Conservation (phyloP, 1,139 yeast genomes). For the Yamadazyma atlantica region DNA sequence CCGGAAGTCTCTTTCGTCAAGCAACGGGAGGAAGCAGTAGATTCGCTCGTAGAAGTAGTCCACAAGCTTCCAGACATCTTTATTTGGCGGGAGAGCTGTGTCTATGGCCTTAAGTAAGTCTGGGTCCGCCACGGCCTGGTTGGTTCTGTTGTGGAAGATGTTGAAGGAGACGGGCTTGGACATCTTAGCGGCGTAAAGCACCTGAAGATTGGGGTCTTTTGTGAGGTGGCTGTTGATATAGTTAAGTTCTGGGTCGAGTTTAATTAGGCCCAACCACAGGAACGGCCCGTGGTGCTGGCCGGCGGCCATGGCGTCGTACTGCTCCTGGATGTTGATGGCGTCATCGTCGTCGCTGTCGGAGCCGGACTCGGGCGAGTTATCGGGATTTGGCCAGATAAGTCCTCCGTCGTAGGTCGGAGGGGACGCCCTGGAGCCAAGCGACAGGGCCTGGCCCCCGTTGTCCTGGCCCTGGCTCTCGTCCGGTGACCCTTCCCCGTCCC, state of each 20-base stretch:
- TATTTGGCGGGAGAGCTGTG: constrained; percentile 3
- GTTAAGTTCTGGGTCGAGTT: constrained; percentile 3
- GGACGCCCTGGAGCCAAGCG: too few relatives aligned
- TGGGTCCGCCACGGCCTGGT: not conserved
- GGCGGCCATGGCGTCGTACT: constrained; percentile 5
- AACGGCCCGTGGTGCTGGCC: constrained; percentile 6
- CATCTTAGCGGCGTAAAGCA: not conserved
- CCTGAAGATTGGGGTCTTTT: not conserved
- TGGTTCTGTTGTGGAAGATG: not conserved
- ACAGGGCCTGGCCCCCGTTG: too few relatives aligned
- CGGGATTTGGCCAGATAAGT: too few relatives aligned
- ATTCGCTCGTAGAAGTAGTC: constrained; percentile 42
- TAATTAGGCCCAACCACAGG: constrained; percentile 4
- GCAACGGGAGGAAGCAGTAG: constrained; percentile 45
- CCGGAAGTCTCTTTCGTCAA: constrained; percentile 38
- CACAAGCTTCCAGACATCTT: constrained; percentile 44
- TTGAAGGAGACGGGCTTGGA: not conserved
- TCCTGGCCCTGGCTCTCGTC: too few relatives aligned
- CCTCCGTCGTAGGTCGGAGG: too few relatives aligned
- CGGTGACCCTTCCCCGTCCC: not conserved
- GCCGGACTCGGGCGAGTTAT: too few relatives aligned
- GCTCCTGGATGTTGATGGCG: constrained; percentile 1
- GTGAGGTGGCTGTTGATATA: not conserved
- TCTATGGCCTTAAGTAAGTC: constrained; percentile 3
- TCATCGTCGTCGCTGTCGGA: not conserved